Percentiles rank a stretch among this genome's conserved stretches.
phyloP scores from a whole-genome alignment of 2,329 filamentous ascomycete genomes.

The Nigrospora osmanthi region DNA sequence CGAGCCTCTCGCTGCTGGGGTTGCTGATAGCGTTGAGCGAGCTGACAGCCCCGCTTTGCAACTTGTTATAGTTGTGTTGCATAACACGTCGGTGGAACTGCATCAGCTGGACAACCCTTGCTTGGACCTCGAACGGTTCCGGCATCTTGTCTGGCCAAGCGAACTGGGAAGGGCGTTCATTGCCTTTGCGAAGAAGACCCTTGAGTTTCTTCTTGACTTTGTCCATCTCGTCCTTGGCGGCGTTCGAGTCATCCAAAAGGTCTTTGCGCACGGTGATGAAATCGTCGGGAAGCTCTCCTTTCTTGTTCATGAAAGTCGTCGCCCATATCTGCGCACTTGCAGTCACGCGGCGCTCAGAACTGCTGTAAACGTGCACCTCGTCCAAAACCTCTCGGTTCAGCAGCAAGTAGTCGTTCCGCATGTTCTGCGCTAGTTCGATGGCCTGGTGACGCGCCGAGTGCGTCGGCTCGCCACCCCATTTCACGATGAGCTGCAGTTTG shows the following conservation, averaged over 20 bases:
- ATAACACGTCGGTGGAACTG: slow-evolving; percentile 94
- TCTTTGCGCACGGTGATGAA: slow-evolving; percentile 91
- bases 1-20: slow-evolving; percentile 37
- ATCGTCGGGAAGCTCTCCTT: slow-evolving; percentile 69
- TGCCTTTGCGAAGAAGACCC: slow-evolving; percentile 82
- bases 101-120: slow-evolving; percentile 90
- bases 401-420: slow-evolving; percentile 88
- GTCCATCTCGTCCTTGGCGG: slow-evolving; percentile 98
- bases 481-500: slow-evolving; percentile 95
- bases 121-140: slow-evolving; percentile 88
- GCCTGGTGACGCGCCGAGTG: slow-evolving; percentile 95
- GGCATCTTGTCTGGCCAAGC: slow-evolving; percentile 96
- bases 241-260: slow-evolving; percentile 92
- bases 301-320: slow-evolving; percentile 77
- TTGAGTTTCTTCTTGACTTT: slow-evolving; percentile 99
- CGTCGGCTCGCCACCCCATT: slow-evolving; percentile 97
- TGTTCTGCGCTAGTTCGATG: slow-evolving; percentile 88
- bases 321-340: slow-evolving; percentile 97
- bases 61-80: slow-evolving; percentile 83
- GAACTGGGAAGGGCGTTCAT: slow-evolving; percentile 88
- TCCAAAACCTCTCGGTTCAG: slow-evolving; percentile 89
- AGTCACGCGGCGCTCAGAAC: slow-evolving; percentile 87
- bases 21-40: slow-evolving; percentile 52
- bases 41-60: slow-evolving; percentile 60
- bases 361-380: slow-evolving; percentile 91